Base-by-base conservation (phyloP, 2,329 filamentous ascomycete species). In the Lasiodiplodia citricola region DNA sequence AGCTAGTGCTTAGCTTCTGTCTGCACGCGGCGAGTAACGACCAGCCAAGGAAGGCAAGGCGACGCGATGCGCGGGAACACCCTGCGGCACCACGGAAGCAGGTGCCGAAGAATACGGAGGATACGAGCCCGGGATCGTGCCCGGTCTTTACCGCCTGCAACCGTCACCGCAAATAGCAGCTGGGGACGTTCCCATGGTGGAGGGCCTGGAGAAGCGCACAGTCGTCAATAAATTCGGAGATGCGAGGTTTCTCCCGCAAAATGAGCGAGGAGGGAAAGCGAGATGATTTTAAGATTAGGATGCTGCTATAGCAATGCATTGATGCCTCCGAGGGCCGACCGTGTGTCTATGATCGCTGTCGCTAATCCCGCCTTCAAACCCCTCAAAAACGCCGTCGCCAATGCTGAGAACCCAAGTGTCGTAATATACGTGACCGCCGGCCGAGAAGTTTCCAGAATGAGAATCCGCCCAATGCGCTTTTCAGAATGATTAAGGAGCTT, bases 301-400 rank as follows among this genome's bases (percentile, higher is more conserved):
- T 25, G 14, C 38, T 37, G 60, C 47, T 52, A 52, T 64, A 64
- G 47, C 28, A 38, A 52, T 64, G 60, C 47, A 64, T 21, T 52
- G 60, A 52, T 64, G 60, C 47, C 60, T 64, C 13, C 23, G 21
- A 51, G 60, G 60, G 18, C 60, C 60, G 44, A 52, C 60, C 60
- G 60, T 47, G 41, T 47, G 28, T 64, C 60, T 64, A 52, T 52
- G 60, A 52, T 64, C 60, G 60, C 60, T 64, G 23, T 64, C 60
- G 60, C 60, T 54, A 52, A 51, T 14, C 47, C 60, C 31, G 44
- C 47, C 44, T 25, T 51, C 8, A 37, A 47, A 6, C 38, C 57
- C 31, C n/a, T 41, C 31, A 31, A 50, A 51, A 50, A 68, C 66
- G 66, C 66, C 66, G 57, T 68, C 66, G 66, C 66, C 66, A 63